A percentile compares a stretch with the other conserved stretches of the same genome.
phyloP scores from a whole-genome alignment of 441 rosid species.

The Populus hybrid region DNA sequence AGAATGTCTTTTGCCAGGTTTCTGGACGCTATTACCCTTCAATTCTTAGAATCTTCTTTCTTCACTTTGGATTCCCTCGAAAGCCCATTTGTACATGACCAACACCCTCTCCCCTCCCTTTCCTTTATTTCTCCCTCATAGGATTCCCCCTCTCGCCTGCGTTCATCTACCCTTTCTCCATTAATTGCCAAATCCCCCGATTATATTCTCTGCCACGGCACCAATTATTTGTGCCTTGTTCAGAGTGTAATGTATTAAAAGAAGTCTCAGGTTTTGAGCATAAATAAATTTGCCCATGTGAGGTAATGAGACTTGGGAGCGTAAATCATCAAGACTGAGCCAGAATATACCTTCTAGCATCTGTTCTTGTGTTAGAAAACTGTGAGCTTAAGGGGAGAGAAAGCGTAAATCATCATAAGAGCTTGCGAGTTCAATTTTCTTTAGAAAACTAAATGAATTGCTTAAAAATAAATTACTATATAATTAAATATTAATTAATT shows the following conservation, averaged over 20 bases:
- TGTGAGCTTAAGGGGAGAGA: not conserved
- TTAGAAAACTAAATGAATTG: too few relatives aligned
- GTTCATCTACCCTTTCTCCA: not conserved
- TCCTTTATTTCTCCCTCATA: conserved; percentile 25
- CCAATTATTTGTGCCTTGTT: conserved; percentile 17
- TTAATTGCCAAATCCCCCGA: conserved; percentile 11
- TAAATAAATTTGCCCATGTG: not conserved
- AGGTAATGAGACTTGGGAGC: not conserved
- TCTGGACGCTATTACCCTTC: too few relatives aligned
- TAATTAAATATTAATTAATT: too few relatives aligned
- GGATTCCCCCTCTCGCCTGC: conserved; percentile 29
- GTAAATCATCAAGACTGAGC: not conserved
- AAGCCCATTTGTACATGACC: conserved; percentile 27
- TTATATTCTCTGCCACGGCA: not conserved
- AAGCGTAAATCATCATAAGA: too few relatives aligned
- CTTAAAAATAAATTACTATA: too few relatives aligned
- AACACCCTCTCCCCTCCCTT: not conserved
- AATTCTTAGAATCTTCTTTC: conserved; percentile 7
- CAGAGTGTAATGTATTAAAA: conserved; percentile 2
- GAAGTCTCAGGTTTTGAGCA: not conserved
- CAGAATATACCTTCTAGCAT: not conserved
- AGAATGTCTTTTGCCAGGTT: not conserved
- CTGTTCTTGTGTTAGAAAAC: not conserved
- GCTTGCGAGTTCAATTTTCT: too few relatives aligned
- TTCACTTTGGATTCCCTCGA: conserved; percentile 42